phyloP scores from a whole-genome alignment of 148 eudicot species.

The Pharnaceum exiguum region DNA sequence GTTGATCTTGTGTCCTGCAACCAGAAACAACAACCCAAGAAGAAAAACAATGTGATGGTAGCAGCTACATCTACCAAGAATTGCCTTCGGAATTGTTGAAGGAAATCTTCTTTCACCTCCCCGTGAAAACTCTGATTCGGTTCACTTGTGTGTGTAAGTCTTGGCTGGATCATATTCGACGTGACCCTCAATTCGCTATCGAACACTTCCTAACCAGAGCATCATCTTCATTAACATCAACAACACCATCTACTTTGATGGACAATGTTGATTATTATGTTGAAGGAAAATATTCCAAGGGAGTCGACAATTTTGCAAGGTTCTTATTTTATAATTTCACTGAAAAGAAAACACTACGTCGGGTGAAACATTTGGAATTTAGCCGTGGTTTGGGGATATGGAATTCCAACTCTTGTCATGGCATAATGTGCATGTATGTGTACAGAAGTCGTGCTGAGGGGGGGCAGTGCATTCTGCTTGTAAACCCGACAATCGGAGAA shows the following conservation, averaged over 20 bases:
- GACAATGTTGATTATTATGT: slow-evolving; percentile 3
- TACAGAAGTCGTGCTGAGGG: not conserved
- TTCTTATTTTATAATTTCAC: not conserved
- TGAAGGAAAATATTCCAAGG: not conserved
- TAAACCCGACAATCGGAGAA: not conserved
- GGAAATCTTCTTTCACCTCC: not conserved
- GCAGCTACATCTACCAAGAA: not conserved
- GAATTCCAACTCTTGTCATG: not conserved
- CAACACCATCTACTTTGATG: not conserved
- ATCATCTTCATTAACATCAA: no score
- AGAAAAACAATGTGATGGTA: not conserved
- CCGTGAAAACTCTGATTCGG: slow-evolving; percentile 4
- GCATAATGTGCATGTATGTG: slow-evolving; percentile 3
- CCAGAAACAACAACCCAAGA: no score
- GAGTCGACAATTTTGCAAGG: not conserved
- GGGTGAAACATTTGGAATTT: not conserved
- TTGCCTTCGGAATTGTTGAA: not conserved
- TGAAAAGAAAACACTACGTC: not conserved
- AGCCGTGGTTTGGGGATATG: not conserved
- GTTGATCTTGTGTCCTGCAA: no score
- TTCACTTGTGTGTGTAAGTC: slow-evolving; percentile 7
- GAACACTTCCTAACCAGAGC: not conserved
- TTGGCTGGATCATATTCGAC: not conserved
- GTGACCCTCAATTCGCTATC: not conserved
- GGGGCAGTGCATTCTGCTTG: not conserved